These are phyloP conservation scores for Tephrocybe sp. DNA, from an alignment of 768 basidiomycete species.

Conservation along the genomic window DNA sequence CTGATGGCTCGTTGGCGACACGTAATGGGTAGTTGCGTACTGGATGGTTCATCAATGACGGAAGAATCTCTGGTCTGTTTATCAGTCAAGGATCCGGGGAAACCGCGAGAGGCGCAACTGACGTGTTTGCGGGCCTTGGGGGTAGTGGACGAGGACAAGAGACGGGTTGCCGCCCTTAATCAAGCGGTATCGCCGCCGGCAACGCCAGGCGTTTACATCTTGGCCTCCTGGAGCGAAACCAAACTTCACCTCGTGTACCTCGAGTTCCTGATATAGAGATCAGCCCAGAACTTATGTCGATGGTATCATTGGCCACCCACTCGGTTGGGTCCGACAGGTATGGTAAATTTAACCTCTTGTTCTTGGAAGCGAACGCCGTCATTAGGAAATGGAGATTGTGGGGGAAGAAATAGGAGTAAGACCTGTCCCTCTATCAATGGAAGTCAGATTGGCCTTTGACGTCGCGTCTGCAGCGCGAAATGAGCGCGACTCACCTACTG, in stretches of 20 bases:
- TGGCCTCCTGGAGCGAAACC: conserved; percentile 72
- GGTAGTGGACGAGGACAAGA: conserved; percentile 77
- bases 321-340: conserved; percentile 49
- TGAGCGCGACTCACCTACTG: conserved; percentile 49
- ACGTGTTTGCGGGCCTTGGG: conserved; percentile 64
- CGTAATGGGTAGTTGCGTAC: conserved; percentile 74
- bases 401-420: conserved; percentile 64
- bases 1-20: conserved; percentile 59
- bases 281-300: neutral
- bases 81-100: conserved; percentile 11
- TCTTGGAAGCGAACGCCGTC: conserved; percentile 83
- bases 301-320: conserved; percentile 39
- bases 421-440: conserved; percentile 57
- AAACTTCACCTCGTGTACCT: conserved; percentile 69
- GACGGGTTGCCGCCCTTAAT: conserved; percentile 71
- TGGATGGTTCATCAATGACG: conserved; percentile 57
- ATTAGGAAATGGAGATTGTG: conserved; percentile 59
- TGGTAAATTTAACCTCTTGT: conserved; percentile 59
- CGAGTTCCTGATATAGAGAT: conserved; percentile 59
- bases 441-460: neutral
- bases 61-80: conserved; percentile 52
- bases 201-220: conserved; percentile 65
- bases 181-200: conserved; percentile 72
- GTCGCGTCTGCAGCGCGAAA: neutral
- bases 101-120: conserved; percentile 15